These are phyloP conservation scores for Boeremia exigua DNA, from an alignment of 2,329 filamentous ascomycete genomes.

Conservation along the genomic window DNA sequence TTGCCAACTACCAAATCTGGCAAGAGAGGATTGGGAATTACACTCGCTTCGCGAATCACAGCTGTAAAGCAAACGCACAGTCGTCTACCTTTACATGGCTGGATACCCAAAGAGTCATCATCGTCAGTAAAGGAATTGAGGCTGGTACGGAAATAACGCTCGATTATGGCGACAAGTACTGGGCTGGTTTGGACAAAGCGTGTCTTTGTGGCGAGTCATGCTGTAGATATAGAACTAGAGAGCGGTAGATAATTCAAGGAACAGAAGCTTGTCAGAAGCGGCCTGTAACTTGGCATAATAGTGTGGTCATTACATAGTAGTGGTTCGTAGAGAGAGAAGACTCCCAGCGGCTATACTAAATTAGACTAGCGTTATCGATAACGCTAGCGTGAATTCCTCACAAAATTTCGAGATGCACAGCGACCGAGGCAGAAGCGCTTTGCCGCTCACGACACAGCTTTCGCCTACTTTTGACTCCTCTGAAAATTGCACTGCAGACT, in stretches of 20 bases:
- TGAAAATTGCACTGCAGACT: neutral
- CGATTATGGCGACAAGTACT: conserved; percentile 65
- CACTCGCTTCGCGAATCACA: conserved; percentile 66
- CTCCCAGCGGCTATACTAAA: neutral
- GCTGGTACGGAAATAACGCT: conserved; percentile 63
- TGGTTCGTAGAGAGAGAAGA: no score
- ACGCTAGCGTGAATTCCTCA: conserved; percentile 29
- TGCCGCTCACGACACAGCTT: conserved; percentile 1
- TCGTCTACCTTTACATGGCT: conserved; percentile 65
- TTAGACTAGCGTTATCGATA: conserved; percentile 35
- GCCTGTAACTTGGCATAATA: neutral
- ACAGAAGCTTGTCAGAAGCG: neutral
- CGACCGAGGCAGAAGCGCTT: neutral
- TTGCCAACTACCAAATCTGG: conserved; percentile 64
- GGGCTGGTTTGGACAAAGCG: conserved; percentile 61
- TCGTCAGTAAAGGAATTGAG: conserved; percentile 62
- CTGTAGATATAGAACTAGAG: conserved; percentile 53
- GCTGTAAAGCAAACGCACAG: conserved; percentile 63
- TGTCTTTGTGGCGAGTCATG: conserved; percentile 62
- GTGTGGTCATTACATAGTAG: no score
- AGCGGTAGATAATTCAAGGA: neutral
- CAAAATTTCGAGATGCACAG: conserved; percentile 33
- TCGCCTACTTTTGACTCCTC: neutral
- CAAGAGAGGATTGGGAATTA: conserved; percentile 64
- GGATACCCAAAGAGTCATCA: conserved; percentile 60